These are phyloP conservation scores for Aleurites moluccanus DNA, from an alignment of 441 rosid genomes.

Conservation along the genomic window DNA sequence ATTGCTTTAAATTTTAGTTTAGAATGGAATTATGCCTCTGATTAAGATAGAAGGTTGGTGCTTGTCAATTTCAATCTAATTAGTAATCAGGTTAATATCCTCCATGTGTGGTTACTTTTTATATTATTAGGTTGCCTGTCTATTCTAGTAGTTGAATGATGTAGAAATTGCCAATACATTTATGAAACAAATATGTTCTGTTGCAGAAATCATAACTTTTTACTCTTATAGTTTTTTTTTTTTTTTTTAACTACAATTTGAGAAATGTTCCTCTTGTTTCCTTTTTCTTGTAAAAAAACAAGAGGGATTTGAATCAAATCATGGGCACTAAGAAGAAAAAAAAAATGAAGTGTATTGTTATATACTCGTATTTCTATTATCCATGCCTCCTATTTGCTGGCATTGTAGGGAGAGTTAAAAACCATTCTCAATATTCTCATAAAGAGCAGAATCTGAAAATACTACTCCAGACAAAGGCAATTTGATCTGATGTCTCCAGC, in stretches of 20 bases:
- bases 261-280: conserved; percentile 2
- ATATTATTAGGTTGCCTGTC: conserved; percentile 23
- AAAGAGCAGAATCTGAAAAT: conserved; percentile 29
- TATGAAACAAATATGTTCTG: background rate
- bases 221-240: background rate
- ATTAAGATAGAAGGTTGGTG: conserved; percentile 29
- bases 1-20: background rate
- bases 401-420: conserved; percentile 21
- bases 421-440: conserved; percentile 18
- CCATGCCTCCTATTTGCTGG: background rate
- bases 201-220: background rate
- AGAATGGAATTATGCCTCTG: background rate
- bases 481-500: conserved; percentile 29
- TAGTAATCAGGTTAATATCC: background rate
- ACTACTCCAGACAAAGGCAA: conserved; percentile 23
- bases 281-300: background rate
- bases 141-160: background rate
- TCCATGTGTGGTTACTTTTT: background rate
- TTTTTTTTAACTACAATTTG: background rate
- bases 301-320: background rate
- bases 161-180: too few relatives aligned
- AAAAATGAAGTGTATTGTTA: background rate
- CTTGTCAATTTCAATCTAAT: conserved; percentile 17
- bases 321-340: background rate
- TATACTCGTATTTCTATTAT: background rate